Evolutionary conservation across 2,329 filamentous ascomycete species (phyloP).

Genomic region (Diplodia corticola): DNA sequence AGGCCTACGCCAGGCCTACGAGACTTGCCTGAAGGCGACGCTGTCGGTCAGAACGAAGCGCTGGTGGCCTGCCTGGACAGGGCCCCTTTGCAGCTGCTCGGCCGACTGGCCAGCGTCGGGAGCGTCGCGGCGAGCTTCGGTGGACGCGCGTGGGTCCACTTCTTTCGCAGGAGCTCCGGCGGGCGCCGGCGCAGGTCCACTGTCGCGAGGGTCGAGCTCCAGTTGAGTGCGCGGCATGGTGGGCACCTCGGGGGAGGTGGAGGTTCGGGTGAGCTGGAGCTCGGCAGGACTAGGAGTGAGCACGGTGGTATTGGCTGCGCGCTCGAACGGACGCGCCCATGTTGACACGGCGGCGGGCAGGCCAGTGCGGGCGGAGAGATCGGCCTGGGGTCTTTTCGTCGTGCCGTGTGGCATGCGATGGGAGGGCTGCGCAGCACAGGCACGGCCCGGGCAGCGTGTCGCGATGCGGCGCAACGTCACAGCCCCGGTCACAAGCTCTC

Average conservation of each 20-base stretch:
- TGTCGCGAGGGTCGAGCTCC: background rate
- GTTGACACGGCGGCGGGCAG: background rate
- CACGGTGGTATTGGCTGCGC: background rate
- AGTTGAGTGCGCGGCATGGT: conserved; percentile 8
- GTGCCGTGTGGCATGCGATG: background rate
- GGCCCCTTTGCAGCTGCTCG: conserved; percentile 25
- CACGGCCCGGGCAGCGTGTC: background rate
- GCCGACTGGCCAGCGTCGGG: background rate
- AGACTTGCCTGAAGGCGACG: conserved; percentile 57
- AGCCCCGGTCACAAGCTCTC: conserved; percentile 23
- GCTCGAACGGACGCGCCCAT: background rate
- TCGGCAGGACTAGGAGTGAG: conserved; percentile 6
- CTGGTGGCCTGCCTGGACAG: conserved; percentile 46
- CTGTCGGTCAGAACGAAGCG: conserved; percentile 66
- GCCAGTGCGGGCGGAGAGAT: conserved; percentile 8
- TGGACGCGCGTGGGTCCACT: background rate
- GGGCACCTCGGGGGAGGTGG: background rate
- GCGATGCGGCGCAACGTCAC: conserved; percentile 17
- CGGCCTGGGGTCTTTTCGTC: background rate
- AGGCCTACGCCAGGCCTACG: background rate
- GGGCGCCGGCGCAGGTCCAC: background rate
- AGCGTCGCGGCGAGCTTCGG: conserved; percentile 8
- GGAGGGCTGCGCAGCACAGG: background rate
- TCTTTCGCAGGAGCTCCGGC: background rate
- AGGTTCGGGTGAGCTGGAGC: background rate